Percentiles rank a stretch among this genome's conserved stretches.
phyloP scores from a whole-genome alignment of 371 early-diverging fungal genomes.

The Circinella minor region DNA sequence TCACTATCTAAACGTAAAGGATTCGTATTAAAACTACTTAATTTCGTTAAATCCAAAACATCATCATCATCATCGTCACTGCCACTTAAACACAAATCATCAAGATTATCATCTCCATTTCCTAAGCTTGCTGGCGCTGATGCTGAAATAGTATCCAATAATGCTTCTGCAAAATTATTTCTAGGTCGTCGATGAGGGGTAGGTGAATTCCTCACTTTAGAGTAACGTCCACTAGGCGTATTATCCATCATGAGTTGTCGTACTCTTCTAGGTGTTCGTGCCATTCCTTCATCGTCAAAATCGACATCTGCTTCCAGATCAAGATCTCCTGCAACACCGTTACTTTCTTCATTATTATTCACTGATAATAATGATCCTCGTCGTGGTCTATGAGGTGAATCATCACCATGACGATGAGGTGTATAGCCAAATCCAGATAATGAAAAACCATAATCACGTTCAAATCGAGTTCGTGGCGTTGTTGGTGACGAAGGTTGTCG shows the following conservation, averaged over 20 bases:
- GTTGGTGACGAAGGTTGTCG: conserved; percentile 13
- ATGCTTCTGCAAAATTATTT: conserved; percentile 4
- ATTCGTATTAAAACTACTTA: neutral
- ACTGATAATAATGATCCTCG: too few species aligned
- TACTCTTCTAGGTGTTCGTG: conserved; percentile 11
- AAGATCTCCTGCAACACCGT: neutral
- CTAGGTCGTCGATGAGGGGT: conserved; percentile 10
- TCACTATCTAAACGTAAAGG: conserved; percentile 8
- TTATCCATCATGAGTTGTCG: conserved; percentile 10
- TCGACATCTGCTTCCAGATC: neutral
- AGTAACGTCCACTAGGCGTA: conserved; percentile 9
- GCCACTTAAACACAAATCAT: neutral
- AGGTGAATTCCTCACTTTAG: neutral
- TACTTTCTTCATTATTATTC: neutral
- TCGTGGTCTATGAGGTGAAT: neutral
- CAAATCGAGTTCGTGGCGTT: conserved; percentile 14
- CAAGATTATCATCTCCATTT: neutral
- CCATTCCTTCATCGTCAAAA: neutral
- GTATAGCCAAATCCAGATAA: conserved; percentile 14
- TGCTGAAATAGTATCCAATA: neutral
- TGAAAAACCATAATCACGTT: conserved; percentile 9
- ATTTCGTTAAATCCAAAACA: neutral
- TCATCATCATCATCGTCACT: neutral
- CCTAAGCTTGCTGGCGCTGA: neutral
- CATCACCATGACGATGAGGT: conserved; percentile 13